These are phyloP conservation scores for Paracamarosporium sp. DNA, from an alignment of 2,329 filamentous ascomycete genomes.

Conservation along the genomic window DNA sequence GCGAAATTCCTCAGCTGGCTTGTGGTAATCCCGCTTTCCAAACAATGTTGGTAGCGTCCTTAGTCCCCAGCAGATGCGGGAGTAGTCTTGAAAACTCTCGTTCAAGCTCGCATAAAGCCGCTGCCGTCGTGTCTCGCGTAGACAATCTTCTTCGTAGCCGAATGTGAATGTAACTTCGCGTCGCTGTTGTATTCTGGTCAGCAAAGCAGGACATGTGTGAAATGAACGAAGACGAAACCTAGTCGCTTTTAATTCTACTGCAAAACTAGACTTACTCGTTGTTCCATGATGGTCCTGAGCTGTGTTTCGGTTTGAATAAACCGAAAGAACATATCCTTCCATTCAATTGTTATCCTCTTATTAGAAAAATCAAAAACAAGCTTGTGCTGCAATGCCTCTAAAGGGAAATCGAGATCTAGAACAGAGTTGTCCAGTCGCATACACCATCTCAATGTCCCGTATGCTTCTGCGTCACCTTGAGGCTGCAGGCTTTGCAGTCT, in stretches of 20 bases:
- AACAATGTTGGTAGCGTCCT: slow-evolving; percentile 29
- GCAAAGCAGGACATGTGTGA: too few relatives aligned
- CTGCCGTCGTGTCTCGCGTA: slow-evolving; percentile 34
- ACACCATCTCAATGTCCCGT: slow-evolving; percentile 32
- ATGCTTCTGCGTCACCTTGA: slow-evolving; percentile 12
- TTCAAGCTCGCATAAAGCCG: slow-evolving; percentile 25
- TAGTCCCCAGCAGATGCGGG: slow-evolving; percentile 30
- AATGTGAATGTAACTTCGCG: slow-evolving; percentile 24
- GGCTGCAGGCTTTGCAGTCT: slow-evolving; percentile 19
- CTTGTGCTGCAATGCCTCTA: slow-evolving; percentile 7
- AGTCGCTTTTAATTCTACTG: too few relatives aligned
- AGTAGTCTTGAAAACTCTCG: slow-evolving; percentile 15
- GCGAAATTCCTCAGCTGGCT: slow-evolving; percentile 5
- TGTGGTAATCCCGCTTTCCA: slow-evolving; percentile 17
- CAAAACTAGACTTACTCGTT: slow-evolving; percentile 29
- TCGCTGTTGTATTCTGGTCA: slow-evolving; percentile 16
- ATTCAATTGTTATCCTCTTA: slow-evolving; percentile 19
- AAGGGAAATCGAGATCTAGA: slow-evolving; percentile 28
- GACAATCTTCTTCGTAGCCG: slow-evolving; percentile 33
- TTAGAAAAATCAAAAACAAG: slow-evolving; percentile 16
- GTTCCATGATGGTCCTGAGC: slow-evolving; percentile 26
- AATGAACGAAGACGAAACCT: too few relatives aligned
- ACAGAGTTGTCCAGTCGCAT: slow-evolving; percentile 34
- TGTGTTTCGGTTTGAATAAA: slow-evolving; percentile 32
- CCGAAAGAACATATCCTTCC: slow-evolving; percentile 29